Evolutionary conservation across 1,139 yeast genomes (phyloP), one percentile per base, ranked within the genome.

Genomic region (Taiozyma sp.): DNA sequence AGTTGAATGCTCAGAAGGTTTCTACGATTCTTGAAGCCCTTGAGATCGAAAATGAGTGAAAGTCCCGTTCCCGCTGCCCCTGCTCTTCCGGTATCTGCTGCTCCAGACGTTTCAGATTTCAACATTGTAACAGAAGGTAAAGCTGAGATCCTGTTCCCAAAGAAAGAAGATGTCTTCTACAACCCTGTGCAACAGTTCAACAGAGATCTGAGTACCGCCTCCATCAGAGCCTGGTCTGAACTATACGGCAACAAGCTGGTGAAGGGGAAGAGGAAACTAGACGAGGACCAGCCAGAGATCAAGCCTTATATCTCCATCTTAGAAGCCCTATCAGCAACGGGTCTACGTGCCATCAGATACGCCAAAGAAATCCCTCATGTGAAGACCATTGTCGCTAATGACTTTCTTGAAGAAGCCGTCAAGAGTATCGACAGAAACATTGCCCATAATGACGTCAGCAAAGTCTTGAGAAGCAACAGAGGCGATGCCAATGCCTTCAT

Each of bases 171-270:
- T 60, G 99, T 93, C 12, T 93, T 93, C 65, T 93, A 95, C 72
- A 93, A 93, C 65, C 98, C 96, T 7, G 88, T 93, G 54, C 99
- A 93, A 69, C 98, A 92, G 69, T 93, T 92, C 70, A 93, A 93
- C 67, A 78, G 99, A 61, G 99, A 93, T 66, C 71, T 93, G 49
- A 87, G 96, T 56, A 86, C 89, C 8, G 74, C 87, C 63, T 92
- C 90, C 10, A 92, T 93, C 57, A 79, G 84, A 53, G 96, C 98
- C 1, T 93, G 96, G 92, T 77, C 84, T 39, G 81, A 84, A 54
- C 61, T 85, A 47, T 80, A 79, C 54, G 69, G 67, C 49, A 68
- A 63, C 56, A 65, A 57, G 51, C 60, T 56, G 56, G 65, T 61
- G 27, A 48, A 50, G 8, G 32, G 46, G 43, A 69, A 70, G 57